Evolutionary conservation across 1,284 basidiomycete species (phyloP), one percentile per base, ranked within the genome.

Genomic region (Volvariella surrecta): DNA sequence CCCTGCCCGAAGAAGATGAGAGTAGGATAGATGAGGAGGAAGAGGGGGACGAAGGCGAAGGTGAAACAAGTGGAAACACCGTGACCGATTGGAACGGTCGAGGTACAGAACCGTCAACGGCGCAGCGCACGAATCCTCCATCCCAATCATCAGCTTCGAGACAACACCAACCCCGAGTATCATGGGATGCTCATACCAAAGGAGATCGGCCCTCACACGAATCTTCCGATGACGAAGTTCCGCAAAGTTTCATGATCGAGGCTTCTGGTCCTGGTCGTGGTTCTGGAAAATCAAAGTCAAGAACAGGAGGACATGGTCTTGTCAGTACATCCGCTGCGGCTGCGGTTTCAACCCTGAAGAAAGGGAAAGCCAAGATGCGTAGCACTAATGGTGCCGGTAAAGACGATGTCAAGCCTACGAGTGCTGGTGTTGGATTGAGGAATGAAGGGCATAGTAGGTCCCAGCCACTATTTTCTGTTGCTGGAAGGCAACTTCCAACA

Each of bases 221-320:
- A 40, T 71, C 73, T 31, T 83, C 81, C 11, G 86, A 88, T 53
- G 84, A 83, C 45, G 87, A 89, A 56, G 83, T 85, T 3, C 88
- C 87, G 0, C 79, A 82, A 57, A 85, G 82, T 56, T 82, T 89
- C 53, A 82, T 88, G 76, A 81, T 89, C 50, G 87, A 89, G 59
- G 73, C 80, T 16, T 56, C 49, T 42, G 34, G 34, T 35, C n/a
- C 7, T 35, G 34, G 34, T 8, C 8, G 7, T 35, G 18, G 34
- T 35, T 16, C n/a, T 15, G 34, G n/a, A 15, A 19, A 8, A 15
- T 19, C 13, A 35, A 35, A n/a, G 34, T 7, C 18, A 4, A 15
- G 8, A 16, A n/a, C 34, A 19, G 18, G n/a, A 8, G n/a, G 7
- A 19, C 15, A 6, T 15, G 18, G 18, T 16, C 11, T 28, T 11